These are phyloP conservation scores for Globisporangium nodosum DNA, from an alignment of 352 stramenopile genomes.

Conservation along the genomic window DNA sequence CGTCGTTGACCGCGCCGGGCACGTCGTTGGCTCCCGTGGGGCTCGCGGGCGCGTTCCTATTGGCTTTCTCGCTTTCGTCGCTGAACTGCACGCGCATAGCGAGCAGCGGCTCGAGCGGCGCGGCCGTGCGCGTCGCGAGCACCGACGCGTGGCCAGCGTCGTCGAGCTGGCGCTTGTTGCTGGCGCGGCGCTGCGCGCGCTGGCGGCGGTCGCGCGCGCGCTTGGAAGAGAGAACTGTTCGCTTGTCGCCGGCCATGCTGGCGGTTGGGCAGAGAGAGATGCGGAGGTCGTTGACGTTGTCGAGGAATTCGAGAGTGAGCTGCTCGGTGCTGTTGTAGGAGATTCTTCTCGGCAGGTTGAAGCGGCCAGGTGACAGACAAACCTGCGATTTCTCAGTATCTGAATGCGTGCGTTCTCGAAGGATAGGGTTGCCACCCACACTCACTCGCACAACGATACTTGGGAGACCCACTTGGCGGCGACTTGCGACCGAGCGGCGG, in stretches of 20 bases:
- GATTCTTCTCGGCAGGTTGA: too few relatives aligned
- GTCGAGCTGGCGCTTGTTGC: conserved; percentile 16
- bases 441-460: too few relatives aligned
- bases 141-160: neutral
- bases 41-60: neutral
- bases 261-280: neutral
- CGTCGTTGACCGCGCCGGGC: too few relatives aligned
- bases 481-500: too few relatives aligned
- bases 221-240: conserved; percentile 59
- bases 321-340: too few relatives aligned
- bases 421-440: too few relatives aligned
- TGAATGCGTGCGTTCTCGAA: neutral
- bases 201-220: conserved; percentile 57
- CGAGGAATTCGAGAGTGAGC: conserved; percentile 4
- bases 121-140: neutral
- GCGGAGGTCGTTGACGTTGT: neutral
- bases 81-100: conserved; percentile 8
- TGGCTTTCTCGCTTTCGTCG: conserved; percentile 5
- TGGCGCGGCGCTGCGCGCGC: conserved; percentile 28
- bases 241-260: conserved; percentile 56
- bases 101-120: conserved; percentile 8
- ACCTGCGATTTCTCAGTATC: too few relatives aligned
- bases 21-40: conserved; percentile 3
- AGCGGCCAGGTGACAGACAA: too few relatives aligned
- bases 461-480: too few relatives aligned